Percentiles rank a stretch among this genome's conserved stretches.
These are phyloP conservation scores for Pythium pectinolyticum DNA, from an alignment of 352 stramenopile genomes.

Conservation along the genomic window DNA sequence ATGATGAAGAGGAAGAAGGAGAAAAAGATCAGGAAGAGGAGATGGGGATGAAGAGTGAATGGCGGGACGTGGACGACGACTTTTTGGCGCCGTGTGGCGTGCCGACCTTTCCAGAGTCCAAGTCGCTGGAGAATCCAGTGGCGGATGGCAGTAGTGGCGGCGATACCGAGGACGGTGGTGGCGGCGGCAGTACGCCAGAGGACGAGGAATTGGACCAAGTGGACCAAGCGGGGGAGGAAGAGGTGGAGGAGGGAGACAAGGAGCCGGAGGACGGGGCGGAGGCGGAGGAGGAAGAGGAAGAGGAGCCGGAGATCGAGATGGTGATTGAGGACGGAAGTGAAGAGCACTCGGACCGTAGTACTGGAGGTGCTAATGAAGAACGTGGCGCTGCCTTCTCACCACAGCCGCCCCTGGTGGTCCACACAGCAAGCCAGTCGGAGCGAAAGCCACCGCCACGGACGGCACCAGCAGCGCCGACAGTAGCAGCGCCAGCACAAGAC, in stretches of 20 bases:
- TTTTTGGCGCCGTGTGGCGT: conserved; percentile 19
- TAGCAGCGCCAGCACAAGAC: too few relatives aligned
- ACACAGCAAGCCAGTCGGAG: too few relatives aligned
- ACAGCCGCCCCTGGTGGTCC: too few relatives aligned
- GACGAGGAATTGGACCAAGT: background rate
- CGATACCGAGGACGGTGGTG: background rate
- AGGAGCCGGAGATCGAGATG: too few relatives aligned
- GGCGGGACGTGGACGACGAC: conserved; percentile 25
- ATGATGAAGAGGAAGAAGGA: too few relatives aligned
- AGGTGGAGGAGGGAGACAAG: background rate
- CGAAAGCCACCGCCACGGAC: too few relatives aligned
- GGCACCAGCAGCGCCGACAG: too few relatives aligned
- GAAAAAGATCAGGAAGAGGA: conserved; percentile 3
- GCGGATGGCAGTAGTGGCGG: background rate
- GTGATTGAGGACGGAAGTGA: too few relatives aligned
- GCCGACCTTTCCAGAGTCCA: conserved; percentile 12
- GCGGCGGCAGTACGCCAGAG: background rate
- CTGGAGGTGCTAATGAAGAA: too few relatives aligned
- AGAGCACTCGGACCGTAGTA: too few relatives aligned
- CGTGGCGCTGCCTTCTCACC: too few relatives aligned
- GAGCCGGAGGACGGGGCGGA: background rate
- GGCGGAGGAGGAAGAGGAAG: background rate
- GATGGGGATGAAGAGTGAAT: background rate
- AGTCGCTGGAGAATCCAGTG: background rate
- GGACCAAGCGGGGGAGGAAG: background rate